phyloP scores from a whole-genome alignment of 2,329 filamentous ascomycete genomes.

The Thermomyces lanuginosus region DNA sequence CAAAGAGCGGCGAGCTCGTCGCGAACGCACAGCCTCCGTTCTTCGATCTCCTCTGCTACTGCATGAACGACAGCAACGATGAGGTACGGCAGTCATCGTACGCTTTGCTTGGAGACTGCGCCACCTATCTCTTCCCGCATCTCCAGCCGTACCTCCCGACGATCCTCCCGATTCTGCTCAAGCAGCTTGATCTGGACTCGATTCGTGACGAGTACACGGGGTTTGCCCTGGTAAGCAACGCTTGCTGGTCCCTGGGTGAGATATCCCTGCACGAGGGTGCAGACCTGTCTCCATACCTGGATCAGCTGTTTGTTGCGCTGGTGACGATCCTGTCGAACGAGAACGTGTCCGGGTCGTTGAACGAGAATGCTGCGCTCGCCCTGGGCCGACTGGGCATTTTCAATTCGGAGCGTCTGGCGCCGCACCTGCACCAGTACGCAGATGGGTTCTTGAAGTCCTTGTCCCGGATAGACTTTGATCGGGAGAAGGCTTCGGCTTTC shows the following conservation, averaged over 20 bases:
- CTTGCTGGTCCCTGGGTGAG: conserved; percentile 91
- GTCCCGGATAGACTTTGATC: conserved; percentile 67
- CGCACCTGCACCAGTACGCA: conserved; percentile 64
- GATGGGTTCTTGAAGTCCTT: conserved; percentile 68
- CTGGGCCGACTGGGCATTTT: conserved; percentile 73
- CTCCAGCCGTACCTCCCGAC: conserved; percentile 56
- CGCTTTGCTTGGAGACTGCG: conserved; percentile 82
- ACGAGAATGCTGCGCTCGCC: conserved; percentile 87
- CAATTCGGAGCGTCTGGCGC: conserved; percentile 59
- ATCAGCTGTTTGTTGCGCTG: conserved; percentile 59
- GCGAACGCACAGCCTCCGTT: conserved; percentile 61
- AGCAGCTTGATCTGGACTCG: conserved; percentile 68
- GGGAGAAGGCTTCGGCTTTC: conserved; percentile 89
- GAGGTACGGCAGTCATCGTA: conserved; percentile 95
- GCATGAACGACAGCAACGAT: conserved; percentile 79
- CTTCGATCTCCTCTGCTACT: conserved; percentile 79
- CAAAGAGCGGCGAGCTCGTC: conserved; percentile 62
- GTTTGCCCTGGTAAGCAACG: conserved; percentile 93
- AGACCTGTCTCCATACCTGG: conserved; percentile 59
- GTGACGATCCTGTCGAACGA: conserved; percentile 72
- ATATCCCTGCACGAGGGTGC: conserved; percentile 63
- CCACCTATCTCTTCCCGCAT: conserved; percentile 76
- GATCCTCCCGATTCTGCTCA: conserved; percentile 63
- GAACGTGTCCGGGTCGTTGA: conserved; percentile 69
- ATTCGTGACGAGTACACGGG: conserved; percentile 63